Evolutionary conservation across 108 stramenopile genomes (phyloP).

Genomic region (Nannochloropsis granulata): DNA sequence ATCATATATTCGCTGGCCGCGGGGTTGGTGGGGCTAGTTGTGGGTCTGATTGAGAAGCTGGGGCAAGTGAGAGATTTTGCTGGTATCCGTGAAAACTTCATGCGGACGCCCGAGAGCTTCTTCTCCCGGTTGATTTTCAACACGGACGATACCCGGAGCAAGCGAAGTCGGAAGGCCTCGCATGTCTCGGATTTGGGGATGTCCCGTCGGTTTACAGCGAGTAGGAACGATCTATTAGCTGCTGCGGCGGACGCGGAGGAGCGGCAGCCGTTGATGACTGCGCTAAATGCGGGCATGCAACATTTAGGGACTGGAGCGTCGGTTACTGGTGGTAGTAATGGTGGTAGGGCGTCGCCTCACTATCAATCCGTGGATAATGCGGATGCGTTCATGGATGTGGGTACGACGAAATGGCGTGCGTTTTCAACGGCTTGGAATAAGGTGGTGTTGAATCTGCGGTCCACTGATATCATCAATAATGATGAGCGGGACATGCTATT

Average conservation of each 20-base stretch:
- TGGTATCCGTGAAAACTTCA: slow-evolving; percentile 28
- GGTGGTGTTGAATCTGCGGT: slow-evolving; percentile 60
- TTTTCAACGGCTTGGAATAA: slow-evolving; percentile 96
- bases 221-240: neutral
- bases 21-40: slow-evolving; percentile 76
- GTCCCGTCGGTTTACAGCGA: neutral
- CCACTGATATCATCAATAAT: slow-evolving; percentile 68
- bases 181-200: neutral
- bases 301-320: neutral
- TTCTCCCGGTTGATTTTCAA: neutral
- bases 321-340: neutral
- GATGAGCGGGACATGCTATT: slow-evolving; percentile 74
- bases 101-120: slow-evolving; percentile 19
- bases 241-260: slow-evolving; percentile 57
- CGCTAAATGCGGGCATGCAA: neutral
- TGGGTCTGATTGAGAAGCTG: slow-evolving; percentile 75
- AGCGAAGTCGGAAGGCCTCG: neutral
- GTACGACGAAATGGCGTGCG: slow-evolving; percentile 92
- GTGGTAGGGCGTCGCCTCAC: neutral
- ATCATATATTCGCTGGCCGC: slow-evolving; percentile 94
- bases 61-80: slow-evolving; percentile 44
- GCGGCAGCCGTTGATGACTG: slow-evolving; percentile 46
- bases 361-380: neutral
- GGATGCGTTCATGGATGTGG: slow-evolving; percentile 60
- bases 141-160: neutral